These are phyloP conservation scores for Pseudogymnoascus sp. DNA, from an alignment of 2,329 filamentous ascomycete species.

Conservation along the genomic window DNA sequence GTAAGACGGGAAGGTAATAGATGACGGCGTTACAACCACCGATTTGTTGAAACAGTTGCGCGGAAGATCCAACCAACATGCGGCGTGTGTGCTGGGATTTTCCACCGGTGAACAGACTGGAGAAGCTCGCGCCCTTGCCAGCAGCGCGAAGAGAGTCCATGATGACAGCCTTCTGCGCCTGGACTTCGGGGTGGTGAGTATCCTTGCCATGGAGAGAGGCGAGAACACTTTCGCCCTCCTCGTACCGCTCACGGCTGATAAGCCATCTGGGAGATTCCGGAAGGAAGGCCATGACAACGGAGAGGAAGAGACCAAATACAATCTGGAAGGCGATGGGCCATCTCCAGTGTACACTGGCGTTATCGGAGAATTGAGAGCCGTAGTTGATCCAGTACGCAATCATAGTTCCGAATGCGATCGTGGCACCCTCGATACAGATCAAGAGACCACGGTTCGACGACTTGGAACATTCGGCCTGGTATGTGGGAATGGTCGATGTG, in stretches of 20 bases:
- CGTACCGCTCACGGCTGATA: conserved; percentile 27
- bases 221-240: conserved; percentile 12
- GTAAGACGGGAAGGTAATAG: conserved; percentile 22
- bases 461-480: conserved; percentile 91
- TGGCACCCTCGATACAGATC: conserved; percentile 69
- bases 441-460: conserved; percentile 92
- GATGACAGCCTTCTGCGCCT: conserved; percentile 42
- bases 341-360: conserved; percentile 69
- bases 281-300: conserved; percentile 62
- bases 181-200: conserved; percentile 38
- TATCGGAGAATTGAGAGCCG: conserved; percentile 78
- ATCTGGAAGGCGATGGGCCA: conserved; percentile 81
- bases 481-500: conserved; percentile 87
- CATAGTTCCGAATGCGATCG: background rate
- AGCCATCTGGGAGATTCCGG: conserved; percentile 94
- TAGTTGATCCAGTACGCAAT: conserved; percentile 77
- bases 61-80: conserved; percentile 23
- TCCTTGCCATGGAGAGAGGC: conserved; percentile 13
- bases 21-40: conserved; percentile 32
- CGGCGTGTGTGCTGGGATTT: conserved; percentile 42
- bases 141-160: conserved; percentile 42
- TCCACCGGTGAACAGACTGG: conserved; percentile 37
- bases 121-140: conserved; percentile 24
- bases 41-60: conserved; percentile 41
- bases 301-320: conserved; percentile 48